Percentiles rank a stretch among this genome's conserved stretches.
Evolutionary conservation across 2,329 filamentous ascomycete genomes (phyloP).

Genomic region (Blumeriella jaapii): DNA sequence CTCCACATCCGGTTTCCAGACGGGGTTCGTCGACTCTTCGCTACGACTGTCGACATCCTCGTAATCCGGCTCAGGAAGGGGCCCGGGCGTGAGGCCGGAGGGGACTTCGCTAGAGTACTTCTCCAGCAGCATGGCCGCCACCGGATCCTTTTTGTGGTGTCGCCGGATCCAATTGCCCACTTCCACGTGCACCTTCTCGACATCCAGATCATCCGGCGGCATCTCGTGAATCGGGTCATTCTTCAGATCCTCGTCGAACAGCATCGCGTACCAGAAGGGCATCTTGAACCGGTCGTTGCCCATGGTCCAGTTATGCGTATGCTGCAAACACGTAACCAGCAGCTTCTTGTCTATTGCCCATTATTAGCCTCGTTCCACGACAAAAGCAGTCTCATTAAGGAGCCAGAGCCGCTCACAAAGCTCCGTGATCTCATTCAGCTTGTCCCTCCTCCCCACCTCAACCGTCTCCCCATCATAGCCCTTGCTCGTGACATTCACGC

Average conservation of each 20-base stretch:
- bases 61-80: constrained; percentile 17
- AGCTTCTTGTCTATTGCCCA: constrained; percentile 59
- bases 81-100: constrained; percentile 26
- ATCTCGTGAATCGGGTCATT: constrained; percentile 42
- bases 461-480: constrained; percentile 52
- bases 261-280: constrained; percentile 55
- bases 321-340: constrained; percentile 52
- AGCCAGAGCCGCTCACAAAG: too few species aligned
- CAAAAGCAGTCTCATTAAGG: constrained; percentile 25
- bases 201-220: constrained; percentile 37
- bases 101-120: constrained; percentile 36
- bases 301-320: constrained; percentile 58
- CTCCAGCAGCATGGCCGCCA: constrained; percentile 41
- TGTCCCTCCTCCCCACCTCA: constrained; percentile 44
- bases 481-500: constrained; percentile 56
- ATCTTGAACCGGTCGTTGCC: constrained; percentile 61
- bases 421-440: constrained; percentile 52
- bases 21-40: constrained; percentile 21
- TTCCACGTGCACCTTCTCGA: constrained; percentile 46
- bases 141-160: constrained; percentile 46
- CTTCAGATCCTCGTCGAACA: constrained; percentile 46
- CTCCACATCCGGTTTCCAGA: constrained; percentile 32
- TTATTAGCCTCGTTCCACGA: background rate
- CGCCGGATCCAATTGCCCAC: constrained; percentile 51
- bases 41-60: constrained; percentile 7